Percentiles rank a stretch among this genome's conserved stretches.
phyloP scores from a whole-genome alignment of 2,329 filamentous ascomycete genomes.

The Ophiocordyceps sinensis region DNA sequence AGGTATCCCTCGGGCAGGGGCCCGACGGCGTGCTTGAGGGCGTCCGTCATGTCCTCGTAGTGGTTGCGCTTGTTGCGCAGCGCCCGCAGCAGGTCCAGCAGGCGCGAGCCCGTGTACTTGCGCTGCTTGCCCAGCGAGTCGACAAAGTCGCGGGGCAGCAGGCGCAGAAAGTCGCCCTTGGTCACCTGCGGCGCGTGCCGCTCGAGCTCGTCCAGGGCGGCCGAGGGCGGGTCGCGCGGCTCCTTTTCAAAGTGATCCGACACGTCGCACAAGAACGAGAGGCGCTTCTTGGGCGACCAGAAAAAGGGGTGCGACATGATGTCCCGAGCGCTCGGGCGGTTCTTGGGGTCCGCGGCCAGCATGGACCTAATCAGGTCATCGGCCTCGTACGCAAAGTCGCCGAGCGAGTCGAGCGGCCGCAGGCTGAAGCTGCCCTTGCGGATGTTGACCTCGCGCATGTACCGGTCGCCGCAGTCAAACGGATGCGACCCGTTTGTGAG shows the following conservation, averaged over 20 bases:
- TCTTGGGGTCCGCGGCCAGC: constrained; percentile 41
- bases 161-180: constrained; percentile 62
- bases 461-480: constrained; percentile 85
- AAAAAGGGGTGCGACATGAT: constrained; percentile 94
- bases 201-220: constrained; percentile 47
- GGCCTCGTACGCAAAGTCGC: constrained; percentile 75
- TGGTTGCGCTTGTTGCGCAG: constrained; percentile 95
- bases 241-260: constrained; percentile 96
- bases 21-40: constrained; percentile 56
- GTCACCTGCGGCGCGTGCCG: constrained; percentile 36
- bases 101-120: constrained; percentile 74
- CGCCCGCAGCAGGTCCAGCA: constrained; percentile 78
- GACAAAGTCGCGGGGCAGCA: constrained; percentile 67
- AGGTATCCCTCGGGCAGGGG: constrained; percentile 68
- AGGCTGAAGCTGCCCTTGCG: constrained; percentile 75
- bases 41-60: constrained; percentile 87
- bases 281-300: constrained; percentile 78
- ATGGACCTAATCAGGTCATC: constrained; percentile 76
- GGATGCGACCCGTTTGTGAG: constrained; percentile 84
- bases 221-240: constrained; percentile 65
- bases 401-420: constrained; percentile 55
- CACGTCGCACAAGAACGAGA: constrained; percentile 88
- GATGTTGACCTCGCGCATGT: constrained; percentile 95
- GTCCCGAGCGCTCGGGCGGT: constrained; percentile 56
- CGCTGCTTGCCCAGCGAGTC: constrained; percentile 85